Conservation (phyloP, 257 asterid species). For the Salvia splendens region DNA sequence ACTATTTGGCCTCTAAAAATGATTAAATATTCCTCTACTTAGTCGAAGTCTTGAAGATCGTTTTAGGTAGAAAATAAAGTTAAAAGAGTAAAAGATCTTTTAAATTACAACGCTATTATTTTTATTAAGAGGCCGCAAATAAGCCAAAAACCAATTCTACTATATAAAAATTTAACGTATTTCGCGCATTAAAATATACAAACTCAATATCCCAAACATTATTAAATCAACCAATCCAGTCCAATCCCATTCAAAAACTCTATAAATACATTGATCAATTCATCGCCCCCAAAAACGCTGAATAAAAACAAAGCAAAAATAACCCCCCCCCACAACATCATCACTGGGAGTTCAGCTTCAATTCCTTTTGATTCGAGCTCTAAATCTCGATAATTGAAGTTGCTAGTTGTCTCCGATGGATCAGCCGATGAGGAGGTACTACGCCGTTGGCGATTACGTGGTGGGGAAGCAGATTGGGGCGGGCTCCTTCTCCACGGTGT, state of each 20-base stretch:
- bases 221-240: slow-evolving; percentile 9
- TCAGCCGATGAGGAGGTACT: slow-evolving; percentile 52
- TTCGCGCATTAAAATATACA: not conserved
- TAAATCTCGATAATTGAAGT: not conserved
- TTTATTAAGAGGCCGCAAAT: too few relatives aligned
- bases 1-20: too few relatives aligned
- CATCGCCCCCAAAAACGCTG: not conserved
- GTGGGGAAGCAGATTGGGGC: slow-evolving; percentile 76
- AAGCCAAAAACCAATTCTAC: too few relatives aligned
- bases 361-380: slow-evolving; percentile 24
- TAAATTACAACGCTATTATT: too few relatives aligned
- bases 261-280: slow-evolving; percentile 4
- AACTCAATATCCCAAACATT: not conserved
- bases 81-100: too few relatives aligned
- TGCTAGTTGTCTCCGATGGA: slow-evolving; percentile 44
- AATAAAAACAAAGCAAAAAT: not conserved
- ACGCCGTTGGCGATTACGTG: slow-evolving; percentile 71
- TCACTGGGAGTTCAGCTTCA: not conserved
- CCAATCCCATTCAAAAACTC: not conserved
- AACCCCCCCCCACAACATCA: not conserved
- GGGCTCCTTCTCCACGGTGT: slow-evolving; percentile 91
- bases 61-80: too few relatives aligned
- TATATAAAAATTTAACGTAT: too few relatives aligned
- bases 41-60: too few relatives aligned
- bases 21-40: too few relatives aligned